Evolutionary conservation across 2,329 filamentous ascomycete genomes (phyloP).

Genomic region (Alternaria triticina): DNA sequence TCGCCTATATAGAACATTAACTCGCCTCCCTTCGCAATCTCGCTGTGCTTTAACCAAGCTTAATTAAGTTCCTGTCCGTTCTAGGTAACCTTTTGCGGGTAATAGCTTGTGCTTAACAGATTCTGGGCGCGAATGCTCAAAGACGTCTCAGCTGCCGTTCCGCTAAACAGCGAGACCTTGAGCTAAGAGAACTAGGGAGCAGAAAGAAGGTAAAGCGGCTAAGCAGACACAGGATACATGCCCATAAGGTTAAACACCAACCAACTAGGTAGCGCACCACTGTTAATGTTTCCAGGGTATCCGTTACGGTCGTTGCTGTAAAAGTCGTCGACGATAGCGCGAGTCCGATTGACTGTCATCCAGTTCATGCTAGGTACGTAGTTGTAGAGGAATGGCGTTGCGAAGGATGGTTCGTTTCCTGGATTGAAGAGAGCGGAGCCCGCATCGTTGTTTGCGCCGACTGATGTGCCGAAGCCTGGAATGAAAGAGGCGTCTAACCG

Average conservation of each 20-base stretch:
- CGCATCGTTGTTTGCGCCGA: constrained; percentile 13
- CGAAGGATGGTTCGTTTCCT: constrained; percentile 34
- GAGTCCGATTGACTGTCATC: constrained; percentile 21
- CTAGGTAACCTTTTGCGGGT: constrained; percentile 6
- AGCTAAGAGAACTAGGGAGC: constrained; percentile 46
- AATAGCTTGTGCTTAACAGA: constrained; percentile 6
- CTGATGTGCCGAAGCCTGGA: constrained; percentile 36
- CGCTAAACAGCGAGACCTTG: constrained; percentile 5
- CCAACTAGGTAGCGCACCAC: constrained; percentile 54
- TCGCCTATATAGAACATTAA: constrained; percentile 9
- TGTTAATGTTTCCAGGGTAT: constrained; percentile 50
- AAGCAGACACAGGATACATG: constrained; percentile 51
- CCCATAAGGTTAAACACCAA: constrained; percentile 54
- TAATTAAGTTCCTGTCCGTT: constrained; percentile 3
- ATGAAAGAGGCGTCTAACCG: constrained; percentile 51
- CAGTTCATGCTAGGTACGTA: constrained; percentile 1
- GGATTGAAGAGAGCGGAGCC: constrained; percentile 26
- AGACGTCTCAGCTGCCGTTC: constrained; percentile 4
- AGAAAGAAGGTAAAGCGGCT: constrained; percentile 50
- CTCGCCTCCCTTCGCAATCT: constrained; percentile 6
- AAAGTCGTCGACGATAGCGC: constrained; percentile 41
- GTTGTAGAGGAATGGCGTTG: constrained; percentile 1
- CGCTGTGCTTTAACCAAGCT: constrained; percentile 8
- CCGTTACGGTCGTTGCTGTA: constrained; percentile 40
- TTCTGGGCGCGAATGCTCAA: constrained; percentile 4